Evolutionary conservation across 441 rosid species (phyloP).

Genomic region (Melastoma candidum): DNA sequence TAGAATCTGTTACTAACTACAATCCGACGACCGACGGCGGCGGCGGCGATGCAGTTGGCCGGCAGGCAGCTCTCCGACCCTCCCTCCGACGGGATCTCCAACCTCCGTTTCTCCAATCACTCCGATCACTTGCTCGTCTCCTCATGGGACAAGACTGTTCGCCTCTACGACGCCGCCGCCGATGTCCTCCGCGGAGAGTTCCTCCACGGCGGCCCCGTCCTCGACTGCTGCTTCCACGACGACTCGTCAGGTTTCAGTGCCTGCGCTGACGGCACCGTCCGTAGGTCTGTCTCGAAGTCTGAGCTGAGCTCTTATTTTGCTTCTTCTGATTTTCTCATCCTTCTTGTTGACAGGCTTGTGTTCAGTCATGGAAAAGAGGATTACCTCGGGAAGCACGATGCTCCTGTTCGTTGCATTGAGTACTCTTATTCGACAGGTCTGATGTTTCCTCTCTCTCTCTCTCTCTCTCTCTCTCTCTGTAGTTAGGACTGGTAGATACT

Average conservation of each 20-base stretch:
- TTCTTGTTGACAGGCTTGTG: conserved; percentile 45
- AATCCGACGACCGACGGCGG: conserved; percentile 32
- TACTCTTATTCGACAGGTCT: conserved; percentile 91
- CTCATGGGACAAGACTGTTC: conserved; percentile 94
- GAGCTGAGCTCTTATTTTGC: too few species aligned
- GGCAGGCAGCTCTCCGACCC: conserved; percentile 83
- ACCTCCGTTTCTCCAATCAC: conserved; percentile 88
- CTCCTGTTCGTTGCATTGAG: conserved; percentile 86
- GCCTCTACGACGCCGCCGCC: conserved; percentile 79
- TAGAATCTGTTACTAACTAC: conserved; percentile 5
- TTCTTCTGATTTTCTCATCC: conserved; percentile 12
- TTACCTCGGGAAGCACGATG: conserved; percentile 83
- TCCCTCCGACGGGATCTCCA: conserved; percentile 85
- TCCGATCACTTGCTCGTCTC: conserved; percentile 96
- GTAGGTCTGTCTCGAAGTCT: conserved; percentile 41
- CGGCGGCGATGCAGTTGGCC: conserved; percentile 42
- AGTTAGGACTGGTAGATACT: not conserved
- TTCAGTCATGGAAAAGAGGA: conserved; percentile 83
- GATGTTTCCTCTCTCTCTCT: conserved; percentile 15
- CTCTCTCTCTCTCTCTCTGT: not conserved
- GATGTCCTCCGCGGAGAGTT: conserved; percentile 76
- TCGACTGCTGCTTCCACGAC: conserved; percentile 97
- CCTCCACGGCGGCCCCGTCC: conserved; percentile 83
- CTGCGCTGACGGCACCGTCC: conserved; percentile 57
- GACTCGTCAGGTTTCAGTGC: conserved; percentile 96